These are phyloP conservation scores for Euphorbia peplus DNA, from an alignment of 345 rosid genomes.

Conservation along the genomic window DNA sequence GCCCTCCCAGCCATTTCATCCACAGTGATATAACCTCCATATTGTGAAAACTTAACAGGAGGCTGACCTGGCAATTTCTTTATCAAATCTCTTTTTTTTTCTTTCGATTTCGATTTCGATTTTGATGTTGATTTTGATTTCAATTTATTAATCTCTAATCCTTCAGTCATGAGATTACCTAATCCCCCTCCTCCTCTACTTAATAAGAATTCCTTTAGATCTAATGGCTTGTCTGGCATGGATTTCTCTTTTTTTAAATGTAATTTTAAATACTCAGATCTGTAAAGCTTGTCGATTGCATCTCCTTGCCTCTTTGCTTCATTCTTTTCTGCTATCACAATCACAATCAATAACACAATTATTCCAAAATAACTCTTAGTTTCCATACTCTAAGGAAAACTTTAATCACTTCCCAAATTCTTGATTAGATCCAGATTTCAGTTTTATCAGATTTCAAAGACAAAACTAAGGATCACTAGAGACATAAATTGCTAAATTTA, in stretches of 20 bases:
- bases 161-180: no score
- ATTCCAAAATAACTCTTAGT: conserved; percentile 9
- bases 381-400: no score
- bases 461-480: no score
- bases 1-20: conserved; percentile 51
- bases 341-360: conserved; percentile 13
- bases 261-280: conserved; percentile 18
- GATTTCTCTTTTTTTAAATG: conserved; percentile 12
- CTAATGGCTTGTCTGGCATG: neutral
- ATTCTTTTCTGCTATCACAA: neutral
- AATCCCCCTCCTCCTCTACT: no score
- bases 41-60: conserved; percentile 47
- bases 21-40: conserved; percentile 73
- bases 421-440: no score
- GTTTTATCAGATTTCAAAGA: no score
- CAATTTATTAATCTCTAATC: no score
- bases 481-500: no score
- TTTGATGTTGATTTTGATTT: no score
- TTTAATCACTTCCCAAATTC: no score
- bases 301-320: conserved; percentile 28
- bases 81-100: conserved; percentile 45
- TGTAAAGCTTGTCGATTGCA: conserved; percentile 30
- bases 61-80: conserved; percentile 62
- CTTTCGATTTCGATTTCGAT: no score
- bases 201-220: conserved; percentile 1